These are phyloP conservation scores for Dipodascopsis uninucleata DNA, from an alignment of 805 yeast genomes.

Conservation along the genomic window DNA sequence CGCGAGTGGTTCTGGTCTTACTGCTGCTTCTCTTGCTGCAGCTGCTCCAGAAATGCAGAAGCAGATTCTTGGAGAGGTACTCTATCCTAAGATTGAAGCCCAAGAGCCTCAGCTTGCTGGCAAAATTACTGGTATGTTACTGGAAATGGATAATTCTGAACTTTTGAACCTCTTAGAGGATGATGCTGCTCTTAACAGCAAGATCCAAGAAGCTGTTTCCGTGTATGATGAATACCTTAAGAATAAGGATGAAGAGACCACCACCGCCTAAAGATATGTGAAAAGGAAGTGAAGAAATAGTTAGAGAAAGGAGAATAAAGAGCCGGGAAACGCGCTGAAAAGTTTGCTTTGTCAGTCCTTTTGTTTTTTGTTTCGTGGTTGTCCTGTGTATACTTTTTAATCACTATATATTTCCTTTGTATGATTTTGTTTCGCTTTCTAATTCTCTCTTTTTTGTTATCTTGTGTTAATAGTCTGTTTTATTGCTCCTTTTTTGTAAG, in stretches of 20 bases:
- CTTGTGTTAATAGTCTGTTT: no score
- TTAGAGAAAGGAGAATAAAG: neutral
- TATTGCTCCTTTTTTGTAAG: no score
- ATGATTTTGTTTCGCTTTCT: no score
- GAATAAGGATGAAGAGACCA: slow-evolving; percentile 19
- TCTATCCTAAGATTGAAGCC: slow-evolving; percentile 86
- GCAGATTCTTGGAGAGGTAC: slow-evolving; percentile 96
- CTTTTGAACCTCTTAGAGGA: slow-evolving; percentile 84
- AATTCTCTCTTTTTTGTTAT: no score
- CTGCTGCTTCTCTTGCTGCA: slow-evolving; percentile 52
- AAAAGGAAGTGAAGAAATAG: neutral
- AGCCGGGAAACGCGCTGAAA: no score
- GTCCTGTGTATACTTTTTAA: no score
- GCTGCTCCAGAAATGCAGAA: slow-evolving; percentile 78
- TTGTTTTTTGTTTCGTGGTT: no score
- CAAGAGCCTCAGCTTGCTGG: slow-evolving; percentile 94
- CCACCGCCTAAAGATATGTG: slow-evolving; percentile 5
- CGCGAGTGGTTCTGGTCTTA: slow-evolving; percentile 34
- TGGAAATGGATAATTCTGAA: slow-evolving; percentile 90
- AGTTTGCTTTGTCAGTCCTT: no score
- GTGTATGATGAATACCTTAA: slow-evolving; percentile 85
- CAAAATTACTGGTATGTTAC: slow-evolving; percentile 97
- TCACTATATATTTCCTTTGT: no score
- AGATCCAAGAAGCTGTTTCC: slow-evolving; percentile 88
- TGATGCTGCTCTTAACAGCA: slow-evolving; percentile 82